A percentile compares a stretch with the other conserved stretches of the same genome.
Conservation (phyloP, 2,329 filamentous ascomycete genomes). For the Helotiales sp. region DNA sequence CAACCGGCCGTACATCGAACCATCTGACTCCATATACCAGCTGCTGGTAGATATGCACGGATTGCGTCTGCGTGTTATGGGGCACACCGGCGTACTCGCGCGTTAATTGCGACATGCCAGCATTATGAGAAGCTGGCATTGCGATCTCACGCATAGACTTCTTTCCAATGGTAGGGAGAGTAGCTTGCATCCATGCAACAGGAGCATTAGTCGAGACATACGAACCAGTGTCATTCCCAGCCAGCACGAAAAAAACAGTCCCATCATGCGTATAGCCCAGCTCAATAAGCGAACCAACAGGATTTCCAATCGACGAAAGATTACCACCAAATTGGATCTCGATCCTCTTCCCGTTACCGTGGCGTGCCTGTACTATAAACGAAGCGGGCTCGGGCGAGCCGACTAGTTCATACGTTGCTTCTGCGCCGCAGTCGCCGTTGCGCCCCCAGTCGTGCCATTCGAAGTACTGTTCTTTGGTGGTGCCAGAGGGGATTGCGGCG, state of each 20-base stretch:
- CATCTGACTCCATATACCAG: slow-evolving; percentile 28
- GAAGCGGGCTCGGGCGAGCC: slow-evolving; percentile 21
- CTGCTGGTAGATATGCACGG: slow-evolving; percentile 26
- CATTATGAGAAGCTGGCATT: slow-evolving; percentile 31
- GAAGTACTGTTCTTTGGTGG: slow-evolving; percentile 25
- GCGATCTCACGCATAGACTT: slow-evolving; percentile 31
- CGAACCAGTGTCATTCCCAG: slow-evolving; percentile 24
- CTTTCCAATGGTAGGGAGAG: slow-evolving; percentile 24
- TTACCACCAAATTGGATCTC: slow-evolving; percentile 28
- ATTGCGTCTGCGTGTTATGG: slow-evolving; percentile 35
- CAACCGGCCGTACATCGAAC: slow-evolving; percentile 34
- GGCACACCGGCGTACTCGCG: slow-evolving; percentile 19
- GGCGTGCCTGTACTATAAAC: slow-evolving; percentile 32
- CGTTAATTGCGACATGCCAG: slow-evolving; percentile 31
- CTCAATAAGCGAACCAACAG: slow-evolving; percentile 25
- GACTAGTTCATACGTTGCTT: slow-evolving; percentile 33
- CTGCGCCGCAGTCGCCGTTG: slow-evolving; percentile 28
- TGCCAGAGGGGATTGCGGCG: slow-evolving; percentile 20
- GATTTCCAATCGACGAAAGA: slow-evolving; percentile 31
- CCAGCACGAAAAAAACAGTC: slow-evolving; percentile 31
- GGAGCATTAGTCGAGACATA: slow-evolving; percentile 32
- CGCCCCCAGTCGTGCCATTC: slow-evolving; percentile 25
- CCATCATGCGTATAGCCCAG: slow-evolving; percentile 28
- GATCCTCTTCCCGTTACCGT: slow-evolving; percentile 23
- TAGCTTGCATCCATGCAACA: slow-evolving; percentile 34